phyloP scores from a whole-genome alignment of 2,329 filamentous ascomycete species.

The Sporothrix curviconia region DNA sequence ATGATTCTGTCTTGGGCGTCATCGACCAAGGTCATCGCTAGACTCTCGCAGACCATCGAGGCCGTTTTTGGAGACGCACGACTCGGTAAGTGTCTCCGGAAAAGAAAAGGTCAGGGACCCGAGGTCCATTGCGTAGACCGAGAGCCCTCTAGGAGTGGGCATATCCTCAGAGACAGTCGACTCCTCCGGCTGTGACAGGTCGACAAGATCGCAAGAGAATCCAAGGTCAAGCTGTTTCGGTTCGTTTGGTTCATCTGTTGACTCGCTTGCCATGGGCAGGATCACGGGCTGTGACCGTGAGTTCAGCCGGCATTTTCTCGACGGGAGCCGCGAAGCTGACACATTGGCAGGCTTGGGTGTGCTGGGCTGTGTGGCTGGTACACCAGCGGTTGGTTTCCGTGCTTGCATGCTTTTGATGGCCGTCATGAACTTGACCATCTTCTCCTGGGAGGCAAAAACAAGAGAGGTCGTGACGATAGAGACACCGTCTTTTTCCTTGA shows the following conservation, averaged over 20 bases:
- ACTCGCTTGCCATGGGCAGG: no score
- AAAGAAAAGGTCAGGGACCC: constrained; percentile 7
- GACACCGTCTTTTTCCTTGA: constrained; percentile 15
- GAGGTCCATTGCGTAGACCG: constrained; percentile 17
- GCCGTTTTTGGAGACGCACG: neutral
- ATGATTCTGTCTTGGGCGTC: no score
- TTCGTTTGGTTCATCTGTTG: no score
- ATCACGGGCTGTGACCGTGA: no score
- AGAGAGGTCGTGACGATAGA: constrained; percentile 16
- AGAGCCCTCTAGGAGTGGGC: neutral
- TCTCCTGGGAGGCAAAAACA: constrained; percentile 11
- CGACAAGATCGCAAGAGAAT: constrained; percentile 7
- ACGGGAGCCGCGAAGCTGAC: no score
- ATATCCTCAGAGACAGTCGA: neutral
- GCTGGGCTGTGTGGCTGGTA: neutral
- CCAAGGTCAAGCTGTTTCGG: no score
- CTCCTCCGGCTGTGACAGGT: constrained; percentile 11
- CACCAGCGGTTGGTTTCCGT: neutral
- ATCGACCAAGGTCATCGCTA: no score
- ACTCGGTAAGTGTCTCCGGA: neutral
- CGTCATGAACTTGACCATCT: constrained; percentile 16
- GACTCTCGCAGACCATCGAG: no score
- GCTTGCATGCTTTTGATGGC: constrained; percentile 3
- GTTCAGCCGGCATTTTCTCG: no score
- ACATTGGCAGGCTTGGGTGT: no score